Base-by-base conservation (phyloP, 495 filamentous ascomycete genomes). In the Hyaloscypha finlandica region DNA sequence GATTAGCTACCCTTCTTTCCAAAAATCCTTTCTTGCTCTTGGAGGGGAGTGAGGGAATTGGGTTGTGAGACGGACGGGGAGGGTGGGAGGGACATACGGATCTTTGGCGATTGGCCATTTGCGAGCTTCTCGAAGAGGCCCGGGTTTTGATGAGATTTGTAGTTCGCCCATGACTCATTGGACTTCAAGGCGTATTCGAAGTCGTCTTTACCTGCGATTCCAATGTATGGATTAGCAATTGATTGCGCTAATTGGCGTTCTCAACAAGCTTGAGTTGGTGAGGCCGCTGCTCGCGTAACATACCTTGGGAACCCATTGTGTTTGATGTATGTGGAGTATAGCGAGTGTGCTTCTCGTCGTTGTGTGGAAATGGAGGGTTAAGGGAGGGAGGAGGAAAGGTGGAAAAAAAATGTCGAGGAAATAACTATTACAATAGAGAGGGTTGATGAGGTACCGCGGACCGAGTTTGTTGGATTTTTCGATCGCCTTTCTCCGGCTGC, bases 81-180 rank as follows among this genome's bases (percentile, higher is more conserved):
- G 74, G 65, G 74, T 65, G 73, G 64, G 57, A 60, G 31, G 31
- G 29, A 80, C 83, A 68, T 74, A 85, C 83, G 88, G 73, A 95
- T 92, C 68, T 88, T 78, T 0, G 93, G 93, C 2, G 82, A 73
- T 74, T 97, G 93, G 66, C 89, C 89, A 52, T 74, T 77, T 12
- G 87, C 87, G 33, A 92, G 81, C 69, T 82, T 86, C 45, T 85
- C 81, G 79, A 96, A 92, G 79, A 92, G 88, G 16, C 88, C 79
- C 8, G 92, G 89, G 63, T 94, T 84, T 65, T 88, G 79, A 59
- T 86, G 80, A 53, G 83, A 76, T 64, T 87, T 89, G 71, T 88
- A 84, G 59, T 83, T 82, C 16, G 87, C 86, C 90, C 88, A 94
- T 69, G 86, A 81, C 73, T 88, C 87, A 82, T 94, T 94, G 73